phyloP scores from a whole-genome alignment of 805 yeast genomes.

The Wickerhamiella lipophila region DNA sequence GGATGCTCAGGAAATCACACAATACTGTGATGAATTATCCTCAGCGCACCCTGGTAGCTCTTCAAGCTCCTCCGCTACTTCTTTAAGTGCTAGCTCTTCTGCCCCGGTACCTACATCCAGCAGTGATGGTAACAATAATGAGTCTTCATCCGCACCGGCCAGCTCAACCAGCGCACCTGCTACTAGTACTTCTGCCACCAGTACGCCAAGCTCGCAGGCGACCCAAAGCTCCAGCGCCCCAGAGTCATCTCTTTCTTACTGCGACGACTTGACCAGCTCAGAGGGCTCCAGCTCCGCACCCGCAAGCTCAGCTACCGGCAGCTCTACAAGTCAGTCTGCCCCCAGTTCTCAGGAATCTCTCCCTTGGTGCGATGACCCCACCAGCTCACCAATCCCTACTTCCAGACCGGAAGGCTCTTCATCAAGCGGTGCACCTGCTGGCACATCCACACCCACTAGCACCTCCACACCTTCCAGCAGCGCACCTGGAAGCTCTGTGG shows the following conservation, averaged over 20 bases:
- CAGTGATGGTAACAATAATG: no score
- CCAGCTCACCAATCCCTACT: neutral
- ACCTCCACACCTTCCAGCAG: neutral
- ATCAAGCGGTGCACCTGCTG: neutral
- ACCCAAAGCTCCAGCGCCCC: neutral
- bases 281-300: neutral
- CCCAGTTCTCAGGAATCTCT: neutral
- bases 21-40: neutral
- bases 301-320: neutral
- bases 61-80: neutral
- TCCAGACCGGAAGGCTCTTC: neutral
- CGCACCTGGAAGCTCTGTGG: no score
- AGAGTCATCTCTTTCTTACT: neutral
- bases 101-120: no score
- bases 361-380: neutral
- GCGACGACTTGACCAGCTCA: neutral
- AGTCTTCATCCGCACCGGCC: no score
- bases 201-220: neutral
- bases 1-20: neutral
- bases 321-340: neutral
- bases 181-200: no score
- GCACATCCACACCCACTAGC: neutral
- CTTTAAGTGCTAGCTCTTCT: neutral
- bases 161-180: neutral
- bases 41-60: neutral